Conservation (phyloP, 192 early-diverging fungal genomes). For the Cladochytrium replicatum region DNA sequence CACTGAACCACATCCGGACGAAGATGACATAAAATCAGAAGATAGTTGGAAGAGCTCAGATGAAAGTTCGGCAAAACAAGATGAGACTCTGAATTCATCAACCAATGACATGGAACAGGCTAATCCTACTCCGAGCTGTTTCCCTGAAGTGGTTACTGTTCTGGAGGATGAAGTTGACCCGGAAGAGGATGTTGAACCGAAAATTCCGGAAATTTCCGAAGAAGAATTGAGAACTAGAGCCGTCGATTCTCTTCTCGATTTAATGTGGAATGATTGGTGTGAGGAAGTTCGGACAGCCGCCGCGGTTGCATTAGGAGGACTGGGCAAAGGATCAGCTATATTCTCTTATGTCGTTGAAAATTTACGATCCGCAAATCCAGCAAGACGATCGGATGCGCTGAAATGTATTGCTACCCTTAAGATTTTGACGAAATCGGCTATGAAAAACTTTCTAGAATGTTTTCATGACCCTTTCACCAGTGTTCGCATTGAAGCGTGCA, state of each 20-base stretch:
- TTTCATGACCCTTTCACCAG: conserved; percentile 32
- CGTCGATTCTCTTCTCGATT: conserved; percentile 25
- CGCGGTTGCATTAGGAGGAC: conserved; percentile 11
- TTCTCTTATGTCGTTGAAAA: conserved; percentile 31
- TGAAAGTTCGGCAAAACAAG: conserved; percentile 5
- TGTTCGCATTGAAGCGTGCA: conserved; percentile 41
- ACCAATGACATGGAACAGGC: not conserved
- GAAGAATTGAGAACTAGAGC: conserved; percentile 9
- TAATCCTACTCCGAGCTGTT: not conserved
- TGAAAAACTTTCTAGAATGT: conserved; percentile 18
- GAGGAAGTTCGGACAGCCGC: conserved; percentile 29
- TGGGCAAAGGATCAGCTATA: conserved; percentile 27
- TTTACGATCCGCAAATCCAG: conserved; percentile 26
- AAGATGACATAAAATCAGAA: conserved; percentile 6
- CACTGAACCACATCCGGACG: conserved; percentile 6
- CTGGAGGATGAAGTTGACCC: not conserved
- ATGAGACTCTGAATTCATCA: conserved; percentile 4
- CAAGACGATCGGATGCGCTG: conserved; percentile 33
- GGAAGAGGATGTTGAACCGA: not conserved
- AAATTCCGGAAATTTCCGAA: not conserved
- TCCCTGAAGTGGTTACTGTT: not conserved
- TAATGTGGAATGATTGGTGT: conserved; percentile 46
- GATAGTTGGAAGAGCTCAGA: conserved; percentile 5
- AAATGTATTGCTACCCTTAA: conserved; percentile 22
- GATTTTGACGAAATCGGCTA: conserved; percentile 13